Percentiles rank a stretch among this genome's conserved stretches.
phyloP scores from a whole-genome alignment of 2,329 filamentous ascomycete species.

The Myriosclerotinia curreyana region DNA sequence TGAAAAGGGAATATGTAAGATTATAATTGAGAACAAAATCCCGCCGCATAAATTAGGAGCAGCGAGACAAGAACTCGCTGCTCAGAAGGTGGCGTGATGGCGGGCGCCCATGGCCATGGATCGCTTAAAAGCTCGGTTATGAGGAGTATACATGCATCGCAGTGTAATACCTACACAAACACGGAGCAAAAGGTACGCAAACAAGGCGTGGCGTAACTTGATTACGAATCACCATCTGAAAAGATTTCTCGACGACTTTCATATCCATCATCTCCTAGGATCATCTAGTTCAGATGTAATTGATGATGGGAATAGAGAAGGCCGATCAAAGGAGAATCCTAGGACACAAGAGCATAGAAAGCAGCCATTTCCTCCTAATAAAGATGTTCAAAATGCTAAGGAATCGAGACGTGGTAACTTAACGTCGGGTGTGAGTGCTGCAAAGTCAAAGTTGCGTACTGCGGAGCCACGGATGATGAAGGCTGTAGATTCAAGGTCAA shows the following conservation, averaged over 20 bases:
- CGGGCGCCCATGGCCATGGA: conserved; percentile 4
- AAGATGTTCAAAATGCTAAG: background rate
- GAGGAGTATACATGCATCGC: conserved; percentile 8
- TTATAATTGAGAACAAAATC: background rate
- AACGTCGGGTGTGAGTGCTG: background rate
- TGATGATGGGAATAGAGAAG: background rate
- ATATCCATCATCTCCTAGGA: background rate
- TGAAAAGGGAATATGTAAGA: background rate
- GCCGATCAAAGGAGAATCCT: background rate
- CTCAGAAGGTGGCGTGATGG: conserved; percentile 6
- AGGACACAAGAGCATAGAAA: background rate
- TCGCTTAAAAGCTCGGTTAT: background rate
- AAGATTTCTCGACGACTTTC: background rate
- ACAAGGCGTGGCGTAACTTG: background rate
- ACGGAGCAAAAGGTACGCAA: background rate
- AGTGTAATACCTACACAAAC: conserved; percentile 8
- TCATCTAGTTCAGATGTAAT: background rate
- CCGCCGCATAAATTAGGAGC: background rate
- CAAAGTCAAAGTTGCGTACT: too few relatives aligned
- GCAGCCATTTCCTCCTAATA: background rate
- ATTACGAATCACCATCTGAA: background rate
- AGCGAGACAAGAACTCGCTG: too few relatives aligned
- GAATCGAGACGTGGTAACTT: background rate
- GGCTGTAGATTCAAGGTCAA: too few relatives aligned
- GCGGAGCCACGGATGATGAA: too few relatives aligned